phyloP scores from a whole-genome alignment of 768 basidiomycete genomes.

The Leccinum barrowsii region DNA sequence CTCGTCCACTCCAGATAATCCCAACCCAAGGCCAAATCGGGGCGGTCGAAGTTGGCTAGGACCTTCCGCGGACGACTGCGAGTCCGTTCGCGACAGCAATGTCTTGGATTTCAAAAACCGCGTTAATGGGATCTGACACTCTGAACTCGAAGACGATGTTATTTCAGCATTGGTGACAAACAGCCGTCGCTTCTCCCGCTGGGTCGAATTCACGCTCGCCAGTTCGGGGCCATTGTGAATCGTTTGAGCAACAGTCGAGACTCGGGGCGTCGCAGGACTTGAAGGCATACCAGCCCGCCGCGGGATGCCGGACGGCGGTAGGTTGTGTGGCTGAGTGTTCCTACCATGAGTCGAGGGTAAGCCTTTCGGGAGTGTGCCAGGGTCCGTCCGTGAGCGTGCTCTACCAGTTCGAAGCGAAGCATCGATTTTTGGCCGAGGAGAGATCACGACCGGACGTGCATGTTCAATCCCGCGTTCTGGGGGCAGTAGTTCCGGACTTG shows the following conservation, averaged over 20 bases:
- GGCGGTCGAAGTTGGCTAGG: constrained; percentile 17
- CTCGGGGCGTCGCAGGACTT: constrained; percentile 16
- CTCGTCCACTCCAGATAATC: constrained; percentile 16
- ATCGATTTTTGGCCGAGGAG: constrained; percentile 13
- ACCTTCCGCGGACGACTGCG: constrained; percentile 20
- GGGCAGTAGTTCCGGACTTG: constrained; percentile 6
- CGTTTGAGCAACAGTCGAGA: not conserved
- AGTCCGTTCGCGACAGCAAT: constrained; percentile 15
- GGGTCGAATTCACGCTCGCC: constrained; percentile 28
- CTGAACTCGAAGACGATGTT: constrained; percentile 41
- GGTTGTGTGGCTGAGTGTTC: constrained; percentile 8
- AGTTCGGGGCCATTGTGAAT: constrained; percentile 25
- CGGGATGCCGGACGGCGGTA: constrained; percentile 24
- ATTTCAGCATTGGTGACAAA: constrained; percentile 45
- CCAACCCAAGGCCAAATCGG: constrained; percentile 30
- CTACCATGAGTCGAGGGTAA: constrained; percentile 3
- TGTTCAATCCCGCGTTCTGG: constrained; percentile 8
- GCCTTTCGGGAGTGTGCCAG: constrained; percentile 17
- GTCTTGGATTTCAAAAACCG: constrained; percentile 16
- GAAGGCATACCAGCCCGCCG: constrained; percentile 20
- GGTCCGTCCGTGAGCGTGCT: constrained; percentile 30
- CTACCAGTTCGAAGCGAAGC: constrained; percentile 17
- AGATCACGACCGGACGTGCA: not conserved
- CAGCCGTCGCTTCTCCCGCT: constrained; percentile 36
- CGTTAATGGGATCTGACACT: constrained; percentile 28